Conservation (phyloP, 257 asterid genomes). For the Jacaranda mimosifolia region DNA sequence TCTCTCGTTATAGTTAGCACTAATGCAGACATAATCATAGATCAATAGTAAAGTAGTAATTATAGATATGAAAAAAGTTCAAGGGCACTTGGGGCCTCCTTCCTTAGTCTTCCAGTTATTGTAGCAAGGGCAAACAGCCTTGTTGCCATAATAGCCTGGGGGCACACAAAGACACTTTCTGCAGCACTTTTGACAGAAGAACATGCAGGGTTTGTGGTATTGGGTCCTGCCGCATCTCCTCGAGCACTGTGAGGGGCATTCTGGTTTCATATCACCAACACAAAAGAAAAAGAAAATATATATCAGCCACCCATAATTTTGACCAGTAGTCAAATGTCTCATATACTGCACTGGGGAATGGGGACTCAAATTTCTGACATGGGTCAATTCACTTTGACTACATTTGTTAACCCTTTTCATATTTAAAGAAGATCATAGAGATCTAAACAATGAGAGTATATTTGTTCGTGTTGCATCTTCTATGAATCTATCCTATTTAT, state of each 20-base stretch:
- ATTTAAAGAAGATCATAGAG: not conserved
- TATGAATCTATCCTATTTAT: too few relatives aligned
- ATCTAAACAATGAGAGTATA: not conserved
- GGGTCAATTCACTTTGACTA: conserved; percentile 19
- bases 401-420: not conserved
- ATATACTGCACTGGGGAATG: too few relatives aligned
- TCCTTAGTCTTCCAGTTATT: conserved; percentile 86
- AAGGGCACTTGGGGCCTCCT: conserved; percentile 90
- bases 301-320: conserved; percentile 9
- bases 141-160: conserved; percentile 84
- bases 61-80: not conserved
- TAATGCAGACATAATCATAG: conserved; percentile 31
- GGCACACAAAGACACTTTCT: conserved; percentile 80
- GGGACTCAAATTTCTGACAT: conserved; percentile 2
- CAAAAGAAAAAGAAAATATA: not conserved
- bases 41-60: not conserved
- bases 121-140: conserved; percentile 84
- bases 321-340: conserved; percentile 27
- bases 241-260: conserved; percentile 73
- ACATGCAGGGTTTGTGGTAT: conserved; percentile 83
- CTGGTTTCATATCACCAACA: conserved; percentile 46
- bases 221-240: conserved; percentile 70
- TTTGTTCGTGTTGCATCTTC: too few relatives aligned
- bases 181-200: conserved; percentile 89
- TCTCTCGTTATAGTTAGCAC: conserved; percentile 29